These are phyloP conservation scores for Zygosaccharomyces siamensis DNA, from an alignment of 805 yeast species.

Conservation along the genomic window DNA sequence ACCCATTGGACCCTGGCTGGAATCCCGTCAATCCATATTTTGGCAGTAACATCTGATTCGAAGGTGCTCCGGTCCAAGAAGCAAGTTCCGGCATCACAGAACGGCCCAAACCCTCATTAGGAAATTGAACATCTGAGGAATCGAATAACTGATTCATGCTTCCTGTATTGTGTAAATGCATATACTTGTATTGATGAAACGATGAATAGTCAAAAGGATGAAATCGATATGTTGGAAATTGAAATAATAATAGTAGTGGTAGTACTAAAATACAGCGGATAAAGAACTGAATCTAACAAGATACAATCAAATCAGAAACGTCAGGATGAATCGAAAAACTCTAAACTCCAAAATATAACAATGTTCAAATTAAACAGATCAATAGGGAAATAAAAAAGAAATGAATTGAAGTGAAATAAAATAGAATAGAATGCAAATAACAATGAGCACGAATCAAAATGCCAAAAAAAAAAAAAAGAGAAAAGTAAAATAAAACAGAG, in stretches of 20 bases:
- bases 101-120: conserved; percentile 1
- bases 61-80: background rate
- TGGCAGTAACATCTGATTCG: background rate
- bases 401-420: background rate
- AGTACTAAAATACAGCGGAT: background rate
- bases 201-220: background rate
- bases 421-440: background rate
- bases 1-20: background rate
- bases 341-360: background rate
- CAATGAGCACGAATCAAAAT: background rate
- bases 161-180: conserved; percentile 13
- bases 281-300: background rate
- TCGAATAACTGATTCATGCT: conserved; percentile 12
- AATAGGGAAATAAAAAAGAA: background rate
- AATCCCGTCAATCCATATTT: background rate
- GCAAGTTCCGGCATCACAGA: conserved; percentile 6
- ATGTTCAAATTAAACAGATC: background rate
- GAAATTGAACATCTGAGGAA: conserved; percentile 8
- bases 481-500: background rate
- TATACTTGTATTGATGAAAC: background rate
- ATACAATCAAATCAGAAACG: background rate
- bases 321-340: background rate
- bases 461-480: background rate
- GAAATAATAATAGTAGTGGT: background rate
- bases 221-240: background rate